Evolutionary conservation across 192 early-diverging fungal species (phyloP).

Genomic region (Entrophospora sp.): DNA sequence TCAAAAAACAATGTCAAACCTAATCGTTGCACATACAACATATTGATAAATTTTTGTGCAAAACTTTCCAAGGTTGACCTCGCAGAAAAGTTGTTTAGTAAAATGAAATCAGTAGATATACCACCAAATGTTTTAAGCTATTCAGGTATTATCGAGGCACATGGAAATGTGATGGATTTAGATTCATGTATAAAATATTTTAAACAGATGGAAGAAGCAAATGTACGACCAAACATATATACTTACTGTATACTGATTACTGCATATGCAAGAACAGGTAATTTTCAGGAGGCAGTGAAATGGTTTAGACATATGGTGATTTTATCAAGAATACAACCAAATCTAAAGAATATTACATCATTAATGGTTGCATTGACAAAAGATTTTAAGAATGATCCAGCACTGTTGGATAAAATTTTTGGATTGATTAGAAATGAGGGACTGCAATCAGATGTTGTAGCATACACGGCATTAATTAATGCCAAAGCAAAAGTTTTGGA

Average conservation of each 20-base stretch:
- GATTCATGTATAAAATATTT: neutral
- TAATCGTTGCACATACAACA: neutral
- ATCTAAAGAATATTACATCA: neutral
- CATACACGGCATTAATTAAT: slow-evolving; percentile 13
- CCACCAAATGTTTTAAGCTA: neutral
- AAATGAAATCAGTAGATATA: neutral
- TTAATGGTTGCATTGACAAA: neutral
- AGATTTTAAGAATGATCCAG: neutral
- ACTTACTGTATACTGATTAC: neutral
- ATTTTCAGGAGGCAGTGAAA: neutral
- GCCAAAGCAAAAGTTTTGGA: neutral
- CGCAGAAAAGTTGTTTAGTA: neutral
- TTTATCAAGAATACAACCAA: neutral
- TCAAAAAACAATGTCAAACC: neutral
- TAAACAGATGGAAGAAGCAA: neutral
- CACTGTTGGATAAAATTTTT: slow-evolving; percentile 12
- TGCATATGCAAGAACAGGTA: neutral
- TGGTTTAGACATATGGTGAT: neutral
- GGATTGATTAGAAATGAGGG: neutral
- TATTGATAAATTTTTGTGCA: neutral
- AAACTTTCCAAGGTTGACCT: neutral
- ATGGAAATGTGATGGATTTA: neutral
- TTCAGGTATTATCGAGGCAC: neutral
- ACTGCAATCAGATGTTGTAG: slow-evolving; percentile 8
- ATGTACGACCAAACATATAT: neutral